Conservation (phyloP, 148 eudicot species). For the Nyssa sinensis region DNA sequence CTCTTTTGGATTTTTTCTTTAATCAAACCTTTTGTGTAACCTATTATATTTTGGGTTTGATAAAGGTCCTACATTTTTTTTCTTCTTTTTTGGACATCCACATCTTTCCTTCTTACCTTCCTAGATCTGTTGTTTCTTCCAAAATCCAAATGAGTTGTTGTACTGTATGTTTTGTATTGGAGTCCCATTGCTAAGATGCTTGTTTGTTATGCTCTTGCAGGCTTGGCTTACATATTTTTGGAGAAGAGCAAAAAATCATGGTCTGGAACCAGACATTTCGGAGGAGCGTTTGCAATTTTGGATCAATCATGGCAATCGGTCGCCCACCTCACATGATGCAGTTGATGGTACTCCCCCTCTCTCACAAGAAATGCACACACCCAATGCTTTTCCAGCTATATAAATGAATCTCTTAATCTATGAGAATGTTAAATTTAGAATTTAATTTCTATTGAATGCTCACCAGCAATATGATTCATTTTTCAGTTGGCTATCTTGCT, state of each 20-base stretch:
- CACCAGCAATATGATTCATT: background rate
- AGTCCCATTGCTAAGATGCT: background rate
- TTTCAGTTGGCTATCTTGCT: background rate
- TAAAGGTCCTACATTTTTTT: no score
- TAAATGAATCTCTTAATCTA: no score
- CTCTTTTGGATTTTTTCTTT: no score
- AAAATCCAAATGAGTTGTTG: background rate
- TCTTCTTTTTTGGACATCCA: no score
- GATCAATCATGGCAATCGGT: constrained; percentile 44
- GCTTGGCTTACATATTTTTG: constrained; percentile 85
- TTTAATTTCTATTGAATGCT: background rate
- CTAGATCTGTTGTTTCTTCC: no score
- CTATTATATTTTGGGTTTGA: no score
- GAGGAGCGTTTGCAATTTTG: constrained; percentile 68
- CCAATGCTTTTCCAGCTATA: no score
- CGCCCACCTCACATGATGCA: constrained; percentile 68
- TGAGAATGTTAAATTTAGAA: no score
- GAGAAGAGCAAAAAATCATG: constrained; percentile 79
- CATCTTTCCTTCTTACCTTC: no score
- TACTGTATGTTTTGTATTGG: background rate
- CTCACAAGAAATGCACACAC: background rate
- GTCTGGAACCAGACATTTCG: constrained; percentile 66
- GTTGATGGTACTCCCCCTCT: constrained; percentile 59
- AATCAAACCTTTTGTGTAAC: no score
- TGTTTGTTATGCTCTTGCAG: constrained; percentile 29